Evolutionary conservation across 2,329 filamentous ascomycete species (phyloP).

Genomic region (Cladophialophora yegresii): DNA sequence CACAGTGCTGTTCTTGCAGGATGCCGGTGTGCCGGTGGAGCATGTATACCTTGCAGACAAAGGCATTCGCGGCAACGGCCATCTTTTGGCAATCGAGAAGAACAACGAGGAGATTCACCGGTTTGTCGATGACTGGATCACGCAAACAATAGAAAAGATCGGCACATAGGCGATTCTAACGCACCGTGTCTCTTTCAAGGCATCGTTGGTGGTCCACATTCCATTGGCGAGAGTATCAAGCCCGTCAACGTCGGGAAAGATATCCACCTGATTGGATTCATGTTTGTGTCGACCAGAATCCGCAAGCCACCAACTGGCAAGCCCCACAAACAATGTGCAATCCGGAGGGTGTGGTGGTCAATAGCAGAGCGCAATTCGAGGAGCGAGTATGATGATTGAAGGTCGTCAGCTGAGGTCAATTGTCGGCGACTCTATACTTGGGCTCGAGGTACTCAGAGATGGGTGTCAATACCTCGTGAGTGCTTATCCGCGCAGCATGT

Average conservation of each 20-base stretch:
- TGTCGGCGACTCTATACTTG: neutral
- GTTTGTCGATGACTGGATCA: constrained; percentile 16
- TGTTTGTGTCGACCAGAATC: neutral
- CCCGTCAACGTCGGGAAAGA: neutral
- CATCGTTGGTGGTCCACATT: neutral
- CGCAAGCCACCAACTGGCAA: neutral
- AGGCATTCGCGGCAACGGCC: constrained; percentile 57
- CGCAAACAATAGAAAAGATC: constrained; percentile 3
- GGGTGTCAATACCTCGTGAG: constrained; percentile 22
- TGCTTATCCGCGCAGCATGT: neutral
- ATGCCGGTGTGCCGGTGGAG: constrained; percentile 53
- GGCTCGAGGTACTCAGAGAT: neutral
- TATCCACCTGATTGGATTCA: neutral
- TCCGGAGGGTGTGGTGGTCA: neutral
- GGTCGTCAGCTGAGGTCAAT: neutral
- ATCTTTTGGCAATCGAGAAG: constrained; percentile 38
- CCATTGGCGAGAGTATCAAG: neutral
- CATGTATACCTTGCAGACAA: constrained; percentile 50
- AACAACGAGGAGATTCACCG: constrained; percentile 25
- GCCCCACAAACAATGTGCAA: neutral
- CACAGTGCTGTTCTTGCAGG: constrained; percentile 54
- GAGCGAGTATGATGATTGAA: neutral
- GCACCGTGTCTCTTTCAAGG: neutral
- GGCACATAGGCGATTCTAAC: neutral
- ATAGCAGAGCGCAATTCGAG: neutral